Conservation (phyloP, 179 eudicot genomes). For the Spinacia oleracea region DNA sequence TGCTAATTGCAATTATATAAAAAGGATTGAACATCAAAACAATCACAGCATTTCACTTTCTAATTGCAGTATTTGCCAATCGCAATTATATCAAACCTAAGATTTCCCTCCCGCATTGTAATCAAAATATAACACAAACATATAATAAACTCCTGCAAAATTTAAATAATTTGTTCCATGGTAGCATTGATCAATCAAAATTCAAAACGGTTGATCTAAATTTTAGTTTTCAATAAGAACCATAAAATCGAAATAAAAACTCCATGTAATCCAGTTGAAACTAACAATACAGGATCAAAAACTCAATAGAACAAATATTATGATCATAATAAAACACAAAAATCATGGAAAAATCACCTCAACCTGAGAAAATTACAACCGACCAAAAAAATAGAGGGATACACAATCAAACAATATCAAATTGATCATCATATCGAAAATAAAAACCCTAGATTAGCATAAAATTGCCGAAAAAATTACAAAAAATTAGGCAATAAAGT, state of each 20-base stretch:
- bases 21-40: neutral
- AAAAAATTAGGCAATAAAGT: neutral
- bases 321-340: slow-evolving; percentile 9
- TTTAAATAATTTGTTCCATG: neutral
- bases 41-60: neutral
- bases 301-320: neutral
- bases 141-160: neutral
- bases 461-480: neutral
- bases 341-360: neutral
- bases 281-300: neutral
- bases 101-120: neutral
- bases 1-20: neutral
- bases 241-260: neutral
- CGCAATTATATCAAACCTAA: neutral
- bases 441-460: too few species aligned
- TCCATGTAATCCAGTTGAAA: neutral
- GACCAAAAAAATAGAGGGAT: neutral
- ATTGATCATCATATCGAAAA: slow-evolving; percentile 6
- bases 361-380: neutral
- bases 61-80: neutral
- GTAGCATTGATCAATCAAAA: neutral
- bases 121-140: neutral
- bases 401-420: slow-evolving; percentile 2
- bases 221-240: neutral
- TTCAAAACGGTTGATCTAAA: neutral